phyloP scores from a whole-genome alignment of 2,329 filamentous ascomycete species.

The Pyrenophora seminiperda region DNA sequence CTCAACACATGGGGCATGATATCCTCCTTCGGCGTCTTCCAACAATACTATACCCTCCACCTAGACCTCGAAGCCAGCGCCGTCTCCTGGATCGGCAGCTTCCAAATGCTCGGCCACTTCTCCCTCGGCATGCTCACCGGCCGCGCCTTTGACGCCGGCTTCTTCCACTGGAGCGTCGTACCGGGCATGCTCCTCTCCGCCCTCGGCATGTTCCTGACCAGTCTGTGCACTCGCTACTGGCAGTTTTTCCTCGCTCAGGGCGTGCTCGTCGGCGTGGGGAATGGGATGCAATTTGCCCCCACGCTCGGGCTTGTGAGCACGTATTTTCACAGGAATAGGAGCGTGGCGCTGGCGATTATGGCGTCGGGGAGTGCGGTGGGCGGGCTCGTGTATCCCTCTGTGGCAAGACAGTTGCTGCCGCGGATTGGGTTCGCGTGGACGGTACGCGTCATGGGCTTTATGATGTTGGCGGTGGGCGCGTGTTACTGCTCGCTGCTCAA shows the following conservation, averaged over 20 bases:
- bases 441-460: slow-evolving; percentile 64
- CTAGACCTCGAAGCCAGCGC: slow-evolving; percentile 47
- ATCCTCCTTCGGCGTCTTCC: slow-evolving; percentile 46
- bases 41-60: slow-evolving; percentile 41
- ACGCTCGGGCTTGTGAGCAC: slow-evolving; percentile 49
- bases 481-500: slow-evolving; percentile 48
- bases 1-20: slow-evolving; percentile 48
- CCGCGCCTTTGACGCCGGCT: slow-evolving; percentile 58
- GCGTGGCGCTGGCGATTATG: slow-evolving; percentile 64
- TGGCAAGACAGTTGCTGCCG: slow-evolving; percentile 61
- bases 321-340: slow-evolving; percentile 65
- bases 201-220: slow-evolving; percentile 60
- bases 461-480: slow-evolving; percentile 56
- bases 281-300: slow-evolving; percentile 45
- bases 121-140: slow-evolving; percentile 58
- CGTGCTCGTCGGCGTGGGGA: slow-evolving; percentile 40
- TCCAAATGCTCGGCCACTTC: slow-evolving; percentile 59
- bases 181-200: slow-evolving; percentile 52
- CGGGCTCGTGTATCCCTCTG: slow-evolving; percentile 66
- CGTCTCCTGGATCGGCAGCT: slow-evolving; percentile 59
- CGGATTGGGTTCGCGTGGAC: slow-evolving; percentile 69
- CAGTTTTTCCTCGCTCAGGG: slow-evolving; percentile 51
- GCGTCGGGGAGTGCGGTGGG: slow-evolving; percentile 66
- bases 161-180: slow-evolving; percentile 53
- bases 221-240: slow-evolving; percentile 56